Conservation (phyloP, 768 basidiomycete genomes). For the Podaxis sp. region DNA sequence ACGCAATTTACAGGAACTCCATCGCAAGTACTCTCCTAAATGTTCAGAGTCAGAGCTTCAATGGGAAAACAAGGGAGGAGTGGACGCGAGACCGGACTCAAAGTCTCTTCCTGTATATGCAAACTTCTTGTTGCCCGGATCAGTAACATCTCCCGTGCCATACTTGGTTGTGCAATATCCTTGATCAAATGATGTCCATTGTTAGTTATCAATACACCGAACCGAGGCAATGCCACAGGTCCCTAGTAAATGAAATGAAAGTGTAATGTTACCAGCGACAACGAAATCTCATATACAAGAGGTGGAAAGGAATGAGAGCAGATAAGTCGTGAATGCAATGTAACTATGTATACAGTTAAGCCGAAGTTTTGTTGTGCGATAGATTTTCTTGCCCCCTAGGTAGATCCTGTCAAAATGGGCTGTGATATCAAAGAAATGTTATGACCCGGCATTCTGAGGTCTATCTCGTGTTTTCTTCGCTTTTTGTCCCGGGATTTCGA, state of each 20-base stretch:
- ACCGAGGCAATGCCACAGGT: neutral
- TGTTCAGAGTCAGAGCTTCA: too few species aligned
- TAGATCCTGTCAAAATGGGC: neutral
- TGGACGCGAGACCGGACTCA: too few species aligned
- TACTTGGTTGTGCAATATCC: too few species aligned
- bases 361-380: neutral
- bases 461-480: conserved; percentile 23
- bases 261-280: neutral
- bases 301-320: neutral
- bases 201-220: neutral
- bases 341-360: neutral
- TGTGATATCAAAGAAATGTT: neutral
- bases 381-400: neutral
- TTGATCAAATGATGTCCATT: neutral
- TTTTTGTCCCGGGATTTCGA: conserved; percentile 43
- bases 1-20: too few species aligned
- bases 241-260: neutral
- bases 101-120: too few species aligned
- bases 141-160: too few species aligned
- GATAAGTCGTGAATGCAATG: too few species aligned
- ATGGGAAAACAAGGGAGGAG: too few species aligned
- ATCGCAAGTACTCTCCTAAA: too few species aligned
- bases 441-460: neutral
- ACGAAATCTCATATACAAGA: neutral
- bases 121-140: too few species aligned